A percentile compares a stretch with the other conserved stretches of the same genome.
Evolutionary conservation across 2,329 filamentous ascomycete genomes (phyloP).

Genomic region (Epichloe coenophiala): DNA sequence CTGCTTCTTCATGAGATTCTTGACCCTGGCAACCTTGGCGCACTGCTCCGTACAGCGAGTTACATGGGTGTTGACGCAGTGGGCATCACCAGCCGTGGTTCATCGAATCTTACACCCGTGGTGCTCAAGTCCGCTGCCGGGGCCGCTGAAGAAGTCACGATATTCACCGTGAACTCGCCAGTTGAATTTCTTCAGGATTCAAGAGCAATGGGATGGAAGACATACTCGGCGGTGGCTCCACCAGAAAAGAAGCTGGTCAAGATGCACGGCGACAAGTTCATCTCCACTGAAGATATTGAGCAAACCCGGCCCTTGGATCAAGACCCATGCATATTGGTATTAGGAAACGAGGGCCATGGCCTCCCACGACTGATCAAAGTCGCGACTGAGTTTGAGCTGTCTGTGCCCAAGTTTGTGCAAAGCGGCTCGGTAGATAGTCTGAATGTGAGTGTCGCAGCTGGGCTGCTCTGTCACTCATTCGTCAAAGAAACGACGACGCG

Average conservation of each 20-base stretch:
- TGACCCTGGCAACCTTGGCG: conserved; percentile 83
- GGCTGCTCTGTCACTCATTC: conserved; percentile 60
- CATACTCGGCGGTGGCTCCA: conserved; percentile 60
- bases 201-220: conserved; percentile 60
- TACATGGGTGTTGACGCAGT: conserved; percentile 86
- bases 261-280: conserved; percentile 26
- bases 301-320: conserved; percentile 36
- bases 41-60: conserved; percentile 74
- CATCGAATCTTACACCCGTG: conserved; percentile 60
- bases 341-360: conserved; percentile 72
- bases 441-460: conserved; percentile 84
- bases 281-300: conserved; percentile 38
- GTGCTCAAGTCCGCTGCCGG: conserved; percentile 81
- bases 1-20: conserved; percentile 63
- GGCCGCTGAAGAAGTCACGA: conserved; percentile 64
- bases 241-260: conserved; percentile 20
- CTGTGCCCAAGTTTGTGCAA: conserved; percentile 45
- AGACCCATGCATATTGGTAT: conserved; percentile 62
- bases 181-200: conserved; percentile 57
- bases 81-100: conserved; percentile 58
- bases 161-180: conserved; percentile 58
- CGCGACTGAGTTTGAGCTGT: conserved; percentile 50
- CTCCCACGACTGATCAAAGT: conserved; percentile 50
- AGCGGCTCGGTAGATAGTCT: conserved; percentile 65
- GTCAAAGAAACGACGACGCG: conserved; percentile 24